Conservation (phyloP, 1,284 basidiomycete species). For the Sphaerobolus stellatus region DNA sequence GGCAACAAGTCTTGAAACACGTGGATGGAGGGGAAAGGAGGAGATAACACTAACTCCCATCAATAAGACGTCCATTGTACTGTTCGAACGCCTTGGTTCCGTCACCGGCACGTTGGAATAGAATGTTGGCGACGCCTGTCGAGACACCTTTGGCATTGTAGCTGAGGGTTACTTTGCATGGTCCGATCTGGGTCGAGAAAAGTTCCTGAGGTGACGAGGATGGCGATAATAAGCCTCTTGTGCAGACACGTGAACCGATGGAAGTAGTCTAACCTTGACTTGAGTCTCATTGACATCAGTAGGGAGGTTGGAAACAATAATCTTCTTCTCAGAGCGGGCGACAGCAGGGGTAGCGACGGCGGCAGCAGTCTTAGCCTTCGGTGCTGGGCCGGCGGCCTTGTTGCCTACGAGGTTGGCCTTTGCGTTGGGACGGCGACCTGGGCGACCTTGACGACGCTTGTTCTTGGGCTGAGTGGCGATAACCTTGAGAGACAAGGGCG, state of each 20-base stretch:
- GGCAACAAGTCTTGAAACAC: no score
- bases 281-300: conserved; percentile 90
- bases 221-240: not conserved
- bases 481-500: conserved; percentile 50
- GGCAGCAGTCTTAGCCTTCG: conserved; percentile 40
- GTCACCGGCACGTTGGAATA: conserved; percentile 86
- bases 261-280: conserved; percentile 69
- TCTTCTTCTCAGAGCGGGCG: conserved; percentile 69
- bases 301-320: conserved; percentile 95
- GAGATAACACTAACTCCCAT: conserved; percentile 95
- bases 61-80: conserved; percentile 99
- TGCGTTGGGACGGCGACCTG: not conserved
- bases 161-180: conserved; percentile 80
- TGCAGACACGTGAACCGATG: not conserved
- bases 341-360: conserved; percentile 2
- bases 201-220: conserved; percentile 66
- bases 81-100: conserved; percentile 89
- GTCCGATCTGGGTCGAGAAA: conserved; percentile 88
- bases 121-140: conserved; percentile 86
- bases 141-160: conserved; percentile 86
- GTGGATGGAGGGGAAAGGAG: conserved; percentile 33
- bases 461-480: conserved; percentile 53
- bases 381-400: conserved; percentile 45
- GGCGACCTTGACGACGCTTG: conserved; percentile 46
- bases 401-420: conserved; percentile 46